Evolutionary conservation across 192 early-diverging fungal species (phyloP), one percentile per base, ranked within the genome.

Genomic region (Rhizophagus prolifer): DNA sequence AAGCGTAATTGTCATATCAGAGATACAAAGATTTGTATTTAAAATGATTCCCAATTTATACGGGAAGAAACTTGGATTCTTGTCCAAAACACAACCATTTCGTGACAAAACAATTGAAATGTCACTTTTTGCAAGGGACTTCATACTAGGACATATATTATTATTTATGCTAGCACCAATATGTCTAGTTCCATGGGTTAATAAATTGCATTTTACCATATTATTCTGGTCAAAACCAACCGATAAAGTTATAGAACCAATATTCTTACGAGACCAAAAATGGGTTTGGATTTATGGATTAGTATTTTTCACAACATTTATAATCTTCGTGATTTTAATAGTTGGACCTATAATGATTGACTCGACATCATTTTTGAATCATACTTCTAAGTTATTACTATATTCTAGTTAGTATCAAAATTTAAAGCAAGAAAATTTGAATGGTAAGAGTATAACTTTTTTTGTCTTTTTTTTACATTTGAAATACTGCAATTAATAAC

Each of bases 101-200:
- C 58, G 92, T 58, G 93, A 92, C 86, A 95, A 95, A 86, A 88
- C 92, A 64, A 89, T 95, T 47, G 94, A 95, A 82, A 92, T 92
- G 92, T 88, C 88, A 7, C 84, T 91, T 75, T 95, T 94, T 83
- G 82, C 94, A 3, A 87, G 88, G 16, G 93, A 95, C 66, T 92
- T 95, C 82, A 81, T 95, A 21, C 82, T 92, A 31, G 91, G 93
- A 0, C 94, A 95, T 61, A 63, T 92, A 60, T 88, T 95, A 46
- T 75, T 95, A 54, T 94, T 95, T 79, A 85, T 94, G 72, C 79
- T 95, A 58, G 90, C 87, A 19, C 78, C 91, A 50, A 86, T 93
- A 58, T 91, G 88, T 60, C 74, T 94, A 26, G 89, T 94, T 44
- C 92, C 92, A 8, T 89, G 85, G 81, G 80, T 93, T 46, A 91